Evolutionary conservation across 768 basidiomycete species (phyloP).

Genomic region (Hygrocybe punicea): DNA sequence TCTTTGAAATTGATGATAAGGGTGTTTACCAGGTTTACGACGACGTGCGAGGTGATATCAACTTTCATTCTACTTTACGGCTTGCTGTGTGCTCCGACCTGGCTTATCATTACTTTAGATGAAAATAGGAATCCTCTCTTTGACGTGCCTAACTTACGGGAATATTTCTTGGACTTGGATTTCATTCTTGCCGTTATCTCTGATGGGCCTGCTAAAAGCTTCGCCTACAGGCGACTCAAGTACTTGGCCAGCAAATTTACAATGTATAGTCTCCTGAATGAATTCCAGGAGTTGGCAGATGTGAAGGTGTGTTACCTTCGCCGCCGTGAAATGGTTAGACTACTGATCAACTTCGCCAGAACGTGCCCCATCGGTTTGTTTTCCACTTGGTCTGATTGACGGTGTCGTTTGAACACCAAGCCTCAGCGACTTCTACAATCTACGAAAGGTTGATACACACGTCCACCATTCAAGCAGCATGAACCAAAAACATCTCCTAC

Average conservation of each 20-base stretch:
- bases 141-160: conserved; percentile 79
- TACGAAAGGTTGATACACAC: conserved; percentile 98
- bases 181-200: conserved; percentile 86
- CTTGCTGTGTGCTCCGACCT: neutral
- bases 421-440: conserved; percentile 94
- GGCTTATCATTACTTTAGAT: neutral
- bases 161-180: conserved; percentile 96
- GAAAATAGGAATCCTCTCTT: conserved; percentile 58
- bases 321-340: neutral
- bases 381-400: neutral
- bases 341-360: conserved; percentile 33
- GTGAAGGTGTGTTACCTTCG: conserved; percentile 72
- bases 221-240: conserved; percentile 87
- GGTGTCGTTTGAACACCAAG: neutral
- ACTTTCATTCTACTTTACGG: neutral
- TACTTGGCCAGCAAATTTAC: conserved; percentile 92
- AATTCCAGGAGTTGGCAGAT: conserved; percentile 88
- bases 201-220: conserved; percentile 94
- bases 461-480: conserved; percentile 98
- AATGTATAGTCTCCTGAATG: conserved; percentile 88
- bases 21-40: conserved; percentile 89
- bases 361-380: conserved; percentile 76
- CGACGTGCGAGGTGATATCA: conserved; percentile 30
- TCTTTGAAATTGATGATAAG: conserved; percentile 74
- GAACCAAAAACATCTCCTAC: conserved; percentile 98